Conservation (phyloP, 2,329 filamentous ascomycete species). For the Helotiales sp. region DNA sequence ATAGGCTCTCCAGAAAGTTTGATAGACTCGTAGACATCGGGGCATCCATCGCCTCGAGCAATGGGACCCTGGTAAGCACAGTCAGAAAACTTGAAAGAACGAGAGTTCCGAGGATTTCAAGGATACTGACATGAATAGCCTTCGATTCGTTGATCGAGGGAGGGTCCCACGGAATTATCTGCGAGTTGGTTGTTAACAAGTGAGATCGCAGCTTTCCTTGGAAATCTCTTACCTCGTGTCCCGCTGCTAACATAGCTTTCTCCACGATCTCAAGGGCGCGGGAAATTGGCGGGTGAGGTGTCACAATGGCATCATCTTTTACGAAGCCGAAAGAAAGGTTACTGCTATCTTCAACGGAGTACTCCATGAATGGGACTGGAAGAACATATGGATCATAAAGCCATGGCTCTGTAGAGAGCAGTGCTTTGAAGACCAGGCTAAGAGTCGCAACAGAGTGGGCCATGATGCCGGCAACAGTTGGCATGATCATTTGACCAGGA, state of each 20-base stretch:
- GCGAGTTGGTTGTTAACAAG: not conserved
- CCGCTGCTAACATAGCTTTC: constrained; percentile 2
- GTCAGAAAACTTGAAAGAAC: not conserved
- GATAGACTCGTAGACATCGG: not conserved
- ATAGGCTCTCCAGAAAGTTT: not conserved
- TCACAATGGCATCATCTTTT: constrained; percentile 48
- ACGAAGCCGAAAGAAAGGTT: constrained; percentile 56
- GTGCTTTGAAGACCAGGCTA: constrained; percentile 51
- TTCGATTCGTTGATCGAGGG: not conserved
- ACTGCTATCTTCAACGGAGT: constrained; percentile 24
- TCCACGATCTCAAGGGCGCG: constrained; percentile 49
- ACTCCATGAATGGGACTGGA: constrained; percentile 60
- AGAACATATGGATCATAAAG: constrained; percentile 60
- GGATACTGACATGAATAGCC: not conserved
- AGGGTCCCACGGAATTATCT: constrained; percentile 1
- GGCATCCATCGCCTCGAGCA: not conserved
- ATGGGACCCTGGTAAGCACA: not conserved
- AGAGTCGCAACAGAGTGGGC: constrained; percentile 53
- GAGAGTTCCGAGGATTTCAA: not conserved
- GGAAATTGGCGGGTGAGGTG: constrained; percentile 54
- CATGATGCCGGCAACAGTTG: constrained; percentile 62
- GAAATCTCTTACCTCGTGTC: not conserved
- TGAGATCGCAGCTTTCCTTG: not conserved
- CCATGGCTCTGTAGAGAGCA: constrained; percentile 62
- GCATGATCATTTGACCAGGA: constrained; percentile 57